Evolutionary conservation across 176 grass and related monocot species (phyloP), one percentile per base, ranked within the genome.

Genomic region (Stipa capillata): DNA sequence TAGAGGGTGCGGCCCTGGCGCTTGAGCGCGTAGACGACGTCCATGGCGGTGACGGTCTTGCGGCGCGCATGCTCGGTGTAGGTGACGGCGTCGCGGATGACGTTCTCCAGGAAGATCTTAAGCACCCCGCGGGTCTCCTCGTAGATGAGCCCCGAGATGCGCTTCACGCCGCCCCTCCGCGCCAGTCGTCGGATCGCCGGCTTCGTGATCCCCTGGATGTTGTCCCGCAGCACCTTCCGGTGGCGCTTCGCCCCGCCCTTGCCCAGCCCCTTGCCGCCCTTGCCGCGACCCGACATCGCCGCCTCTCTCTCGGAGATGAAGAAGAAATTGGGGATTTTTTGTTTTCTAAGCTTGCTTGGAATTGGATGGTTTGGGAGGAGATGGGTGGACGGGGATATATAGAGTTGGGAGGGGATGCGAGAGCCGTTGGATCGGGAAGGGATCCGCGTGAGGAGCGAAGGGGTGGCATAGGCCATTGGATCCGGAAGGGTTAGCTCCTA

Each of bases 131-230:
- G 85, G 54, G 82, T 90, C 82, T 93, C 91, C 85, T 93, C 91
- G 74, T 88, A 93, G 68, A 90, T 90, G 8, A 90, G 79, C 0
- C 85, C 85, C 16, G 81, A 83, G 82, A 93, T 93, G 61, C 88
- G 91, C 91, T 93, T 90, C 37, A 93, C 78, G 40, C 91, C 88
- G 15, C 94, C 91, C 33, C 94, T 73, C 1, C 91, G 57, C 1
- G 91, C 94, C 50, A 90, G 74, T 7, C 94, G 80, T 3, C 84
- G 90, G 43, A 93, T 97, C 2, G 90, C 93, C 65, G 90, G 93
- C 93, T 97, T 97, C 32, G 90, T 97, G 85, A 97, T 97, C 21
- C 93, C 90, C 88, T 97, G 88, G 74, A 97, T 97, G 90, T 97
- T 97, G 75, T 97, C 93, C 20, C 90, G 90, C 8, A 97, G 93